Evolutionary conservation across 2,329 filamentous ascomycete species (phyloP), one percentile per base, ranked within the genome.

Genomic region (Ilyonectria sp.): DNA sequence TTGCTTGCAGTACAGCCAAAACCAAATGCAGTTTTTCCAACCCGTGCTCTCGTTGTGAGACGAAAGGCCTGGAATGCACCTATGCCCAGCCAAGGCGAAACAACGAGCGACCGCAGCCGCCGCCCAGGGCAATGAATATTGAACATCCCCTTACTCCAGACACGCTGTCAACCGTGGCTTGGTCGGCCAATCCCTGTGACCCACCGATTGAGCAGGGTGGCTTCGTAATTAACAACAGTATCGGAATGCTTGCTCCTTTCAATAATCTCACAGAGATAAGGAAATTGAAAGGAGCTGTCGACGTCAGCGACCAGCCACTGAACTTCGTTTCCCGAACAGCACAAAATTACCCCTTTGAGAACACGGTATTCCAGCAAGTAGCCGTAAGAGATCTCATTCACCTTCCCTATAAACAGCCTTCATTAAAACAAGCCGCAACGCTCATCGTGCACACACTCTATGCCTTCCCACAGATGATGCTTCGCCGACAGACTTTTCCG

Each of bases 381-480:
- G 52, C 62, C 5, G 56, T 46, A 8, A 37, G 49, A 0, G 67
- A 74, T 21, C 11, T 77, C 0, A 69, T 67, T 1, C 73, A 52
- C 2, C 53, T 77, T 6, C 65, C 63, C 1, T 60, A 65, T 7
- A 60, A 58, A 0, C 59, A 53, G 4, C 58, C 66, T 7, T 64
- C 54, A 1, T 33, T 63, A 1, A 68, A 72, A 13, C 64, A 70
- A 13, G 72, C 74, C 3, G 71, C 75, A 0, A 63, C 63, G 1
- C 60, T 78, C 1, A 74, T 79, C 13, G 58, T 71, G 10, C 73
- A 77, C 11, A 71, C 69, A 1, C 56, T 79, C 1, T 70, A 76
- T 21, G 69, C 77, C 0, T 79, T 76, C 37, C 78, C 78, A 0
- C 75, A 70, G 9, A 77, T 77, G 77, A 79, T 80, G 78, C 69